Evolutionary conservation across 2,329 filamentous ascomycete genomes (phyloP), one percentile per base, ranked within the genome.

Genomic region (Pyrenochaeta sp.): DNA sequence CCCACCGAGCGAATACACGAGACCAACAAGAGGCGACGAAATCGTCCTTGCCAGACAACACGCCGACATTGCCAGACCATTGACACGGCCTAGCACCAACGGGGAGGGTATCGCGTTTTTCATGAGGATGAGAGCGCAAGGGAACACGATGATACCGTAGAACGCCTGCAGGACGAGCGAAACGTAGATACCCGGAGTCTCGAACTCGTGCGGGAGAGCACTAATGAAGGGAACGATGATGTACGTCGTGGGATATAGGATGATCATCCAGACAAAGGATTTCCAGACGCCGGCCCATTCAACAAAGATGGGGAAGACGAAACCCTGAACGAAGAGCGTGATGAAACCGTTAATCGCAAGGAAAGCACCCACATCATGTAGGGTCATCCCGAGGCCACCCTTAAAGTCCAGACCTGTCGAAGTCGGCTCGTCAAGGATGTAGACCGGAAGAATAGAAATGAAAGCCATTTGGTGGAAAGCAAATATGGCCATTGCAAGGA

Each of bases 401-500:
- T 82, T 68, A 39, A 83, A 71, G 30, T 80, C 78, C 15, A 79
- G 67, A 7, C 68, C 69, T 27, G 48, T 68, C 30, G 54, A 43
- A 2, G 40, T 27, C 24, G 85, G 84, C 25, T 87, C 82, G 67
- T 97, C 93, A 73, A 97, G 92, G 52, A 97, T 87, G 79, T 96
- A 97, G 59, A 97, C 96, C 9, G 93, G 93, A 50, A 97, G 83
- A 0, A 96, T 85, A 72, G 96, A 91, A 72, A 97, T 92, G 77
- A 91, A 97, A 0, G 91, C 92, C 92, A 97, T 97, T 54, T 76
- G 74, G 40, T 97, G 93, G 77, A 96, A 96, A 9, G 92, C 93
- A 79, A 96, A 96, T 64, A 97, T 90, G 48, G 90, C 91, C 58
- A 97, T 82, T 2, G 93, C 89, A n/a, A 93, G 71, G 46, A 94